phyloP scores from a whole-genome alignment of 1,139 yeast genomes.

The Lodderomyces orthopsilosis region DNA sequence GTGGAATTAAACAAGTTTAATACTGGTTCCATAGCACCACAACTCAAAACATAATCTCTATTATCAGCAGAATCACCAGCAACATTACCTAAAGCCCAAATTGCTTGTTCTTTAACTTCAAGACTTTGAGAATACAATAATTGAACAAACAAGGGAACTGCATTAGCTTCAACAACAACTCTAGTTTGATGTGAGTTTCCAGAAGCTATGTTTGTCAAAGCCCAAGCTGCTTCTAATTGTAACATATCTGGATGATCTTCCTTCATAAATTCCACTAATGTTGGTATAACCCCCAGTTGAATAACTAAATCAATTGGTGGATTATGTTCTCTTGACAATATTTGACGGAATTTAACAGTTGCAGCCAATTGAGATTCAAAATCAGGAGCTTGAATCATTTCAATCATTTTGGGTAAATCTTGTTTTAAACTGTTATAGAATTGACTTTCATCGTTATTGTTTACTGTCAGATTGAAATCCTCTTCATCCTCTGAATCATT shows the following conservation, averaged over 20 bases:
- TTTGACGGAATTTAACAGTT: constrained; percentile 89
- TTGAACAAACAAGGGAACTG: constrained; percentile 87
- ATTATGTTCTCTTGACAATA: constrained; percentile 88
- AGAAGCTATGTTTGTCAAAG: constrained; percentile 96
- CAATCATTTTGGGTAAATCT: constrained; percentile 85
- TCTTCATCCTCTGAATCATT: constrained; percentile 48
- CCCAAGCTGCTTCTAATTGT: constrained; percentile 99
- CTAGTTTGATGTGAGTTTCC: constrained; percentile 88
- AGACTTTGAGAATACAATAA: constrained; percentile 75
- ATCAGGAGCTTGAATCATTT: constrained; percentile 72
- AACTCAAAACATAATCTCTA: constrained; percentile 82
- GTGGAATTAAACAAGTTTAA: constrained; percentile 74
- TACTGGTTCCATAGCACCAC: constrained; percentile 89
- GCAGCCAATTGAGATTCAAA: constrained; percentile 84
- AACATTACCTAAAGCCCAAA: constrained; percentile 98
- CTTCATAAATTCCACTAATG: constrained; percentile 81
- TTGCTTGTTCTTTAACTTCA: constrained; percentile 97
- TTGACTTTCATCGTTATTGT: constrained; percentile 43
- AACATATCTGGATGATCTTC: constrained; percentile 78
- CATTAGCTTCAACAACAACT: constrained; percentile 88
- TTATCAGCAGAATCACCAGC: constrained; percentile 93
- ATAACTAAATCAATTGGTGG: constrained; percentile 98
- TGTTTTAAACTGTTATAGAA: constrained; percentile 60
- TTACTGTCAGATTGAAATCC: constrained; percentile 34
- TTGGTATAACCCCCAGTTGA: constrained; percentile 89